A percentile compares a stretch with the other conserved stretches of the same genome.
These are phyloP conservation scores for Zopfochytrium polystomum DNA, from an alignment of 371 early-diverging fungal species.

Conservation along the genomic window DNA sequence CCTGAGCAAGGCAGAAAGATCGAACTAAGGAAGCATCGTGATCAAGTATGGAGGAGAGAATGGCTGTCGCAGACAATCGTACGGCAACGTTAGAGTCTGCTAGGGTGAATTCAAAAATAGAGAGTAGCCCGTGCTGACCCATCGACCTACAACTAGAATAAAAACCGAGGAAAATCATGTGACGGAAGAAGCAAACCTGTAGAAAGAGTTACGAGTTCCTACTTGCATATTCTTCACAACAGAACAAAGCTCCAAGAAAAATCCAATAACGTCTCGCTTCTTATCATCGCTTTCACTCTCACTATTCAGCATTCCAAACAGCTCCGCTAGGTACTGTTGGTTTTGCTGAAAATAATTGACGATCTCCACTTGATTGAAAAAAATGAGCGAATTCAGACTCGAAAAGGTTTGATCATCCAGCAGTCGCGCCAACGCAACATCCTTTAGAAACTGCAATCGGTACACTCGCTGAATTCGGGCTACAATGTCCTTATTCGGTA, in stretches of 20 bases:
- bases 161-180: constrained; percentile 2
- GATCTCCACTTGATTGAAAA: constrained; percentile 78
- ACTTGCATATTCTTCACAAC: constrained; percentile 69
- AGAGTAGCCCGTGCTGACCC: constrained; percentile 71
- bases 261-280: constrained; percentile 62
- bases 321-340: constrained; percentile 56
- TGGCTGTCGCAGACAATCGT: constrained; percentile 63
- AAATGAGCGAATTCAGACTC: constrained; percentile 65
- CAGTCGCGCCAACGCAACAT: constrained; percentile 67
- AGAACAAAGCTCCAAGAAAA: constrained; percentile 70
- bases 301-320: constrained; percentile 63
- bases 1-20: constrained; percentile 63
- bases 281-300: constrained; percentile 40
- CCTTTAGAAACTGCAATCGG: constrained; percentile 78
- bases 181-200: constrained; percentile 34
- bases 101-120: constrained; percentile 65
- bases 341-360: constrained; percentile 67
- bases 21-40: constrained; percentile 74
- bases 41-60: constrained; percentile 71
- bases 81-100: constrained; percentile 48
- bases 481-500: constrained; percentile 61
- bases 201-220: constrained; percentile 56
- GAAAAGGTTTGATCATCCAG: constrained; percentile 71
- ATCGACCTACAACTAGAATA: constrained; percentile 48
- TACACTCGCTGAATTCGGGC: constrained; percentile 78